Evolutionary conservation across 2,329 filamentous ascomycete genomes (phyloP).

Genomic region (Apiospora koreana): DNA sequence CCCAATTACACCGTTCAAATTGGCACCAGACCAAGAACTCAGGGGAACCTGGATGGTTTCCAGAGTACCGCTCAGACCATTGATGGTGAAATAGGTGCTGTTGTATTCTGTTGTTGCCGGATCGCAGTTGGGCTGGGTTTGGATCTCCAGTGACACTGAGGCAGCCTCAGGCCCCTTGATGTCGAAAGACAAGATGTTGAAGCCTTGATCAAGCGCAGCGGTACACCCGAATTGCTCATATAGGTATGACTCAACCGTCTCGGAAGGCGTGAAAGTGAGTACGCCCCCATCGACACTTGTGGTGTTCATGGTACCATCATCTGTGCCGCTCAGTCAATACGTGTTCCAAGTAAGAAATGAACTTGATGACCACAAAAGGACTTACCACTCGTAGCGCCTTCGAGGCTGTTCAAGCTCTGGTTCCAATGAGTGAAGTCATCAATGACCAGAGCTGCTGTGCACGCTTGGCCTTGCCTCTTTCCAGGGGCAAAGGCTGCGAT

Average conservation of each 20-base stretch:
- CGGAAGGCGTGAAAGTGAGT: constrained; percentile 27
- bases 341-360: background rate
- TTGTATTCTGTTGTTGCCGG: constrained; percentile 19
- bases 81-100: constrained; percentile 46
- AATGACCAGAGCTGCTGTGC: constrained; percentile 31
- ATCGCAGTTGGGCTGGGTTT: constrained; percentile 24
- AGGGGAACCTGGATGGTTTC: constrained; percentile 54
- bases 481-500: background rate
- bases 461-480: constrained; percentile 20
- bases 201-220: constrained; percentile 20
- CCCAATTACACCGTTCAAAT: constrained; percentile 47
- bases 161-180: constrained; percentile 31
- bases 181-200: constrained; percentile 28
- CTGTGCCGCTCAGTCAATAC: constrained; percentile 14
- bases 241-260: constrained; percentile 26
- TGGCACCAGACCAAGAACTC: constrained; percentile 49
- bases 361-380: background rate
- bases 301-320: constrained; percentile 30
- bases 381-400: constrained; percentile 31
- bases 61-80: constrained; percentile 46
- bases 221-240: constrained; percentile 31
- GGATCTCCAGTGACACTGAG: constrained; percentile 32
- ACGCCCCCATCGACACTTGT: constrained; percentile 20
- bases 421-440: constrained; percentile 36
- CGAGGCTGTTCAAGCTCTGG: constrained; percentile 23